Evolutionary conservation across 2,329 filamentous ascomycete genomes (phyloP).

Genomic region (Tolypocladium nubicola): DNA sequence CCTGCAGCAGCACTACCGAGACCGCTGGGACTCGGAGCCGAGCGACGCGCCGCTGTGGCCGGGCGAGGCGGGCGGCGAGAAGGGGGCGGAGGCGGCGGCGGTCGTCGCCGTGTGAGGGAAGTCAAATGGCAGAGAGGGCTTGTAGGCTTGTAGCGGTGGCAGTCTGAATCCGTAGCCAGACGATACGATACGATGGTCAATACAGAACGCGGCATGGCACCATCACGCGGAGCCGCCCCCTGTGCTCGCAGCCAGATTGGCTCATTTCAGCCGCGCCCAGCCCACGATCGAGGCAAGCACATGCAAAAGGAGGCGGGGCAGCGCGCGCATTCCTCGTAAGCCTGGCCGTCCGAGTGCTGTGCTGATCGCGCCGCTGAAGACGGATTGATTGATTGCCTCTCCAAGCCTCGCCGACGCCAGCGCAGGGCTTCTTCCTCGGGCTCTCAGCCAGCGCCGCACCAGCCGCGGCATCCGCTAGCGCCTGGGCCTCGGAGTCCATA

Average conservation of each 20-base stretch:
- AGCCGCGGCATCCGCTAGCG: too few species aligned
- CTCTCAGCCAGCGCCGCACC: too few species aligned
- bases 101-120: neutral
- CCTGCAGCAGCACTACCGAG: conserved; percentile 16
- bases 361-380: too few species aligned
- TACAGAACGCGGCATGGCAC: neutral
- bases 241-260: neutral
- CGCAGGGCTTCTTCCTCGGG: too few species aligned
- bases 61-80: neutral
- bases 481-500: too few species aligned
- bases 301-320: neutral
- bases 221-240: neutral
- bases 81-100: neutral
- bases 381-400: too few species aligned
- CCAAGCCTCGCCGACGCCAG: too few species aligned
- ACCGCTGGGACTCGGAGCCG: conserved; percentile 17
- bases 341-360: neutral
- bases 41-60: neutral
- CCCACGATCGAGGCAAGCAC: neutral
- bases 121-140: neutral
- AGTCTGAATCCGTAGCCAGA: too few species aligned
- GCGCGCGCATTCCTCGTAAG: neutral
- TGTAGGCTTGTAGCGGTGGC: too few species aligned
- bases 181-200: neutral
- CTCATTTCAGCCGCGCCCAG: neutral